A percentile compares a stretch with the other conserved stretches of the same genome.
phyloP scores from a whole-genome alignment of 345 rosid genomes.

The Eucalyptus grandis region DNA sequence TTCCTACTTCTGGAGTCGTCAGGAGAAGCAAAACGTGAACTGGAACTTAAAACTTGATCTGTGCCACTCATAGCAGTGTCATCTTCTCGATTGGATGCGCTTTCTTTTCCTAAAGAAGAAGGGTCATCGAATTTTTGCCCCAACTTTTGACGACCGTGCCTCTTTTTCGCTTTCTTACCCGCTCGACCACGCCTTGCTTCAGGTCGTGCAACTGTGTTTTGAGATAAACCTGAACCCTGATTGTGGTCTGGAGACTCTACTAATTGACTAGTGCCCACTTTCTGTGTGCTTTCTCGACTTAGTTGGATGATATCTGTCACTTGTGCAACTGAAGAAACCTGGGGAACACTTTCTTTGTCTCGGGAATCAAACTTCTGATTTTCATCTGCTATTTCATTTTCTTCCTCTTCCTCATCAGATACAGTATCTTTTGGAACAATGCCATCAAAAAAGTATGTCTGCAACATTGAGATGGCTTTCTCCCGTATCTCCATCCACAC shows the following conservation, averaged over 20 bases:
- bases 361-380: constrained; percentile 20
- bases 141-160: constrained; percentile 67
- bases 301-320: constrained; percentile 29
- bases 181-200: constrained; percentile 73
- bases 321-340: constrained; percentile 34
- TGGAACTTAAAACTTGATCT: constrained; percentile 66
- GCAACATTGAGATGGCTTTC: constrained; percentile 77
- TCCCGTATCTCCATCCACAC: constrained; percentile 99
- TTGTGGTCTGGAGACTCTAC: constrained; percentile 44
- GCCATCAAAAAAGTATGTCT: constrained; percentile 75
- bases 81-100: constrained; percentile 68
- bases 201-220: constrained; percentile 19
- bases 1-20: constrained; percentile 76
- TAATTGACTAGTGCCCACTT: constrained; percentile 21
- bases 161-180: constrained; percentile 94
- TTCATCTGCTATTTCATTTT: constrained; percentile 46
- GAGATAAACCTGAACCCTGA: constrained; percentile 42
- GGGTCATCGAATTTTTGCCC: constrained; percentile 49
- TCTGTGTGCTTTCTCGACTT: constrained; percentile 41
- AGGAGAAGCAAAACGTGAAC: constrained; percentile 80
- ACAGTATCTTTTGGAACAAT: constrained; percentile 54
- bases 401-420: constrained; percentile 78
- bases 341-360: constrained; percentile 30
- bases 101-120: constrained; percentile 53
- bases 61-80: constrained; percentile 85